A percentile compares a stretch with the other conserved stretches of the same genome.
phyloP scores from a whole-genome alignment of 148 eudicot species.

The Persicaria tinctoria region DNA sequence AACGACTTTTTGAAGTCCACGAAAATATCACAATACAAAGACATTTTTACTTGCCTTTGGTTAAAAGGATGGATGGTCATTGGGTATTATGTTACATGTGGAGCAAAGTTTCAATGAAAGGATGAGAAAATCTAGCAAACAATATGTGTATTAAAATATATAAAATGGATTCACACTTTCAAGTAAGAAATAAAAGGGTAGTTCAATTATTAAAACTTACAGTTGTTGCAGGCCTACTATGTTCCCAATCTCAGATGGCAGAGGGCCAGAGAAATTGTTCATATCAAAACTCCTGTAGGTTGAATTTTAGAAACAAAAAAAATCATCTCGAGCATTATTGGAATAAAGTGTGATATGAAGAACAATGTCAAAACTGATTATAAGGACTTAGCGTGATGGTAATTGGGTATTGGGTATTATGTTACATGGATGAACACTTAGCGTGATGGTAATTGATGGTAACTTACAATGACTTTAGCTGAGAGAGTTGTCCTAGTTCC shows the following conservation, averaged over 20 bases:
- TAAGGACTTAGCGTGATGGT: too few relatives aligned
- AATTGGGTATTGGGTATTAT: too few relatives aligned
- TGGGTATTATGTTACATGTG: not conserved
- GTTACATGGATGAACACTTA: too few relatives aligned
- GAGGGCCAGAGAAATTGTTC: conserved; percentile 66
- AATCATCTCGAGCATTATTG: too few relatives aligned
- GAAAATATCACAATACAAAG: too few relatives aligned
- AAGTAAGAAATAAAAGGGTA: not conserved
- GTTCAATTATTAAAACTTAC: conserved; percentile 32
- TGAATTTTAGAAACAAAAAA: not conserved
- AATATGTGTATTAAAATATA: too few relatives aligned
- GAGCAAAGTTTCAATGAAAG: too few relatives aligned
- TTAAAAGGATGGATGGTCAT: not conserved
- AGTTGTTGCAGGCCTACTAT: conserved; percentile 38
- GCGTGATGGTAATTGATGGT: not conserved
- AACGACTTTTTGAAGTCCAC: too few relatives aligned
- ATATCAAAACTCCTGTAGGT: conserved; percentile 47
- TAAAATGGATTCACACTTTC: not conserved
- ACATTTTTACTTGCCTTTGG: not conserved
- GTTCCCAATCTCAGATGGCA: conserved; percentile 73
- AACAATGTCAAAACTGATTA: too few relatives aligned
- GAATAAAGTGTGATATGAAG: too few relatives aligned
- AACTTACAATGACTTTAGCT: conserved; percentile 50
- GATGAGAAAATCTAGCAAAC: too few relatives aligned
- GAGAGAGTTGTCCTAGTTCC: conserved; percentile 60